A percentile compares a stretch with the other conserved stretches of the same genome.
Conservation (phyloP, 768 basidiomycete species). For the Suillus paluster region DNA sequence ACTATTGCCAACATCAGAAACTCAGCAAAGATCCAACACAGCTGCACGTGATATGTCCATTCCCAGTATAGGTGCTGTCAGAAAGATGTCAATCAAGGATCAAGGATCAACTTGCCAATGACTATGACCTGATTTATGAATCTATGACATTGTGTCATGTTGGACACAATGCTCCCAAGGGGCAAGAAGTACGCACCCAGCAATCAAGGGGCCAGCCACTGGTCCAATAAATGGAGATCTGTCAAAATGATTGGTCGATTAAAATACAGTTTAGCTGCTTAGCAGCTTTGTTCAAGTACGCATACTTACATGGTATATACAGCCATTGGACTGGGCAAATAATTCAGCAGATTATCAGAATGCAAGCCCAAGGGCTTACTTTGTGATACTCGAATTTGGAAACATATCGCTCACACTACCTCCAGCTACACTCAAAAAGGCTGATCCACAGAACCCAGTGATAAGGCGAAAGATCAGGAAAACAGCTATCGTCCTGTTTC, state of each 20-base stretch:
- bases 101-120: not conserved
- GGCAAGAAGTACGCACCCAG: slow-evolving; percentile 49
- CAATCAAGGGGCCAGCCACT: slow-evolving; percentile 57
- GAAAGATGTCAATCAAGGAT: slow-evolving; percentile 3
- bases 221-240: slow-evolving; percentile 60
- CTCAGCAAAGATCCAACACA: slow-evolving; percentile 72
- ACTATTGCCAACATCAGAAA: slow-evolving; percentile 55
- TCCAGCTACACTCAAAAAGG: slow-evolving; percentile 66
- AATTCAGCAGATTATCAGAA: slow-evolving; percentile 9
- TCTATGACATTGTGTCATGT: slow-evolving; percentile 31
- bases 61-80: slow-evolving; percentile 61
- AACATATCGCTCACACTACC: slow-evolving; percentile 66
- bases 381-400: slow-evolving; percentile 57
- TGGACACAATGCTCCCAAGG: not conserved
- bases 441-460: slow-evolving; percentile 56
- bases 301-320: slow-evolving; percentile 51
- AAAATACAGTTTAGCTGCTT: not conserved
- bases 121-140: slow-evolving; percentile 71
- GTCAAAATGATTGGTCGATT: not conserved
- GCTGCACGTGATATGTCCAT: slow-evolving; percentile 76
- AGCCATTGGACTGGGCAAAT: slow-evolving; percentile 53
- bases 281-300: not conserved
- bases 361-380: slow-evolving; percentile 40
- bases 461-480: slow-evolving; percentile 66
- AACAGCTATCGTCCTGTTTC: slow-evolving; percentile 42